Evolutionary conservation across 116 monocot species (phyloP).

Genomic region (Trichopus zeylanicus): DNA sequence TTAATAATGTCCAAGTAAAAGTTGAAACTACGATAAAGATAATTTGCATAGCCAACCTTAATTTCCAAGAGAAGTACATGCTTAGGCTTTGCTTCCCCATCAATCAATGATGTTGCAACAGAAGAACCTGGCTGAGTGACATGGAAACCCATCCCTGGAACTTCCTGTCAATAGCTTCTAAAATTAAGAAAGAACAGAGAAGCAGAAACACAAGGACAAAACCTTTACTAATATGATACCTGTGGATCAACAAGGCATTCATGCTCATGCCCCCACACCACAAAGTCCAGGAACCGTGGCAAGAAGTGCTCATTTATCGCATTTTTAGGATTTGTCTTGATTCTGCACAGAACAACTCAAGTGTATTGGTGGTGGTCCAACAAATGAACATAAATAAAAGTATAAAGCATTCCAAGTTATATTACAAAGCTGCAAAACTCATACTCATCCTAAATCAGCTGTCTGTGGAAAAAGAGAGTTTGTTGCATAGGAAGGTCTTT

Average conservation of each 20-base stretch:
- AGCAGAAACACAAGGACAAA: neutral
- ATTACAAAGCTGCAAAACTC: no score
- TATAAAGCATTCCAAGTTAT: neutral
- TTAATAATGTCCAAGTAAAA: conserved; percentile 1
- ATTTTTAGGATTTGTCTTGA: conserved; percentile 99
- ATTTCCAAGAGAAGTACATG: conserved; percentile 92
- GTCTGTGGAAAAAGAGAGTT: no score
- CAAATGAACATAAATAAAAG: neutral
- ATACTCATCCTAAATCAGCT: no score
- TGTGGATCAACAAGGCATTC: conserved; percentile 98
- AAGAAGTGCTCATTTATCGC: conserved; percentile 99
- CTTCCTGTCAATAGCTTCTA: conserved; percentile 46
- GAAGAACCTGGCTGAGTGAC: conserved; percentile 98
- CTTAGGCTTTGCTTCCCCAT: conserved; percentile 98
- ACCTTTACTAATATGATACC: conserved; percentile 31
- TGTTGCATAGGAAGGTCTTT: no score
- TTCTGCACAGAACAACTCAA: conserved; percentile 27
- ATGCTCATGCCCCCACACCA: conserved; percentile 99
- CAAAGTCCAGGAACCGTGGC: conserved; percentile 90
- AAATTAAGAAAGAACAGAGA: neutral
- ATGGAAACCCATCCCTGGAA: conserved; percentile 98
- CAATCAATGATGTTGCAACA: conserved; percentile 99
- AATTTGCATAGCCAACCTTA: conserved; percentile 42
- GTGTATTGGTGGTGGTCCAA: neutral
- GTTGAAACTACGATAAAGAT: neutral